Evolutionary conservation across 306 rosid genomes (phyloP).

Genomic region (Quercus parvula): DNA sequence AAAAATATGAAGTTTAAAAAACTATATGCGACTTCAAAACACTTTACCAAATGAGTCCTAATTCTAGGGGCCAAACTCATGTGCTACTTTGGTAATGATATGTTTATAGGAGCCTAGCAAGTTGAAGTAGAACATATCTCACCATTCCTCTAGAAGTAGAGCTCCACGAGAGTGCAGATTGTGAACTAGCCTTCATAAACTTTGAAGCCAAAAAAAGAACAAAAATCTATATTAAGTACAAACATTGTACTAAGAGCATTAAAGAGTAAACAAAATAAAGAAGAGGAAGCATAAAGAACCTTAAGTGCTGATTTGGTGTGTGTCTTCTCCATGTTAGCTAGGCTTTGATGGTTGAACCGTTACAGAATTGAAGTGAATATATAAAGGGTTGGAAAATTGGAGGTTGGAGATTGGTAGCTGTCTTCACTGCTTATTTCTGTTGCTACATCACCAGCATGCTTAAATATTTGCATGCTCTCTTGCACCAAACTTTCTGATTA

Average conservation of each 20-base stretch:
- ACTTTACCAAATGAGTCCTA: too few relatives aligned
- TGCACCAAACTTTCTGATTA: constrained; percentile 96
- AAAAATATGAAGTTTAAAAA: too few relatives aligned
- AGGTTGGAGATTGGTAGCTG: constrained; percentile 75
- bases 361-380: constrained; percentile 24
- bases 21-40: too few relatives aligned
- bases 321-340: constrained; percentile 54
- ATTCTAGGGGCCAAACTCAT: not conserved
- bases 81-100: not conserved
- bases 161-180: constrained; percentile 65
- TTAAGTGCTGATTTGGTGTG: constrained; percentile 54
- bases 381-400: constrained; percentile 27
- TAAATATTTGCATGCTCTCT: constrained; percentile 53
- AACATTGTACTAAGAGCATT: not conserved
- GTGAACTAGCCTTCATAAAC: constrained; percentile 59
- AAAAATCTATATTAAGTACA: constrained; percentile 22
- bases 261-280: constrained; percentile 2
- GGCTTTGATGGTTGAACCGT: constrained; percentile 22
- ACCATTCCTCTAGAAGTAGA: constrained; percentile 61
- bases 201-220: constrained; percentile 13
- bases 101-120: not conserved
- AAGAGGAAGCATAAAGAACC: constrained; percentile 32
- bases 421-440: constrained; percentile 46
- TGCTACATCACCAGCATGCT: constrained; percentile 82
- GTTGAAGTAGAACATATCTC: constrained; percentile 27